phyloP scores from a whole-genome alignment of 768 basidiomycete genomes.

The Boletellus ananiceps region DNA sequence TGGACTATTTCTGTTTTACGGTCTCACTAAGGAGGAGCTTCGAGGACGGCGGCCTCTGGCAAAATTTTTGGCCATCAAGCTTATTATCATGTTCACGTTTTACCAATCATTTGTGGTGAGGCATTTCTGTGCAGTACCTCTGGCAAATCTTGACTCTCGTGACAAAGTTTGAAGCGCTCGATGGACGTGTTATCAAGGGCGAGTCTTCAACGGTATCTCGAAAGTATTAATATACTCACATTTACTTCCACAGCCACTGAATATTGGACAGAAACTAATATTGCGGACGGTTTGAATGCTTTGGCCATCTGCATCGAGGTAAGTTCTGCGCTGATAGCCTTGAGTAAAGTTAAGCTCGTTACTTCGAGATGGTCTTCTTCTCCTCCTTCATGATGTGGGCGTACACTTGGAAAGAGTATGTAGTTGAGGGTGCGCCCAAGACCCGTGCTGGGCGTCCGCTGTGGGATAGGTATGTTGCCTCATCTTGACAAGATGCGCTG shows the following conservation, averaged over 20 bases:
- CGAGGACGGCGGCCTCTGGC: conserved; percentile 67
- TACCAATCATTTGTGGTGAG: conserved; percentile 77
- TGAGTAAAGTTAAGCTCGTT: conserved; percentile 2
- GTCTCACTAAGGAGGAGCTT: conserved; percentile 77
- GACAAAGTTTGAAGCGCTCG: conserved; percentile 58
- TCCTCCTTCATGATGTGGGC: conserved; percentile 79
- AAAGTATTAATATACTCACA: neutral
- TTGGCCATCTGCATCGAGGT: conserved; percentile 84
- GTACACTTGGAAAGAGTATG: conserved; percentile 69
- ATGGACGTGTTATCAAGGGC: conserved; percentile 68
- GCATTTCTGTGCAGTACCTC: neutral
- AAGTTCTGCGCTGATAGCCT: neutral
- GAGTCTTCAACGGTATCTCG: neutral
- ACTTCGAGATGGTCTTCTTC: conserved; percentile 76
- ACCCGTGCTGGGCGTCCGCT: conserved; percentile 68
- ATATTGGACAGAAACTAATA: conserved; percentile 82
- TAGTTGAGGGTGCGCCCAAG: conserved; percentile 34
- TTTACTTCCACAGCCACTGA: conserved; percentile 44
- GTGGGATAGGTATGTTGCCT: conserved; percentile 48
- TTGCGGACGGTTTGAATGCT: conserved; percentile 80
- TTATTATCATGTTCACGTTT: conserved; percentile 85
- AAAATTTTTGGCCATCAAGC: conserved; percentile 85
- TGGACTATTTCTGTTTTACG: conserved; percentile 80
- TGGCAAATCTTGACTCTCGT: neutral
- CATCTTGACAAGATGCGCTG: neutral